Evolutionary conservation across 225 moss, liverwort and hornwort species (phyloP), one percentile per base, ranked within the genome.

Genomic region (Straminergon stramineum): DNA sequence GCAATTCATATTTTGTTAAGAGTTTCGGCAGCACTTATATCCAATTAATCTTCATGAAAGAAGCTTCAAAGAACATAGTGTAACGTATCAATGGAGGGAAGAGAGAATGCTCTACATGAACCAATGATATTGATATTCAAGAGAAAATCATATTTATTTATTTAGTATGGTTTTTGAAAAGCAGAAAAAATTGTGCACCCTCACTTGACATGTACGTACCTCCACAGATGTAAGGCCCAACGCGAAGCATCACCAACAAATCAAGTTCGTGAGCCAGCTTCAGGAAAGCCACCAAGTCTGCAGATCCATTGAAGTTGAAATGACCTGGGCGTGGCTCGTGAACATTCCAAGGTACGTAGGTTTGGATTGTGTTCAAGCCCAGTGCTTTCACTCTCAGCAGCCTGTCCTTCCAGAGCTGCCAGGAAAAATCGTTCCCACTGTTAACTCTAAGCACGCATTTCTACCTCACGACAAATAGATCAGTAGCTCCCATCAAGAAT

Each of bases 401-500:
- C 76, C 98, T 95, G 90, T 98, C 98, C 83, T 90, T 93, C 98
- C 98, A 98, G n/a, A 96, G 95, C 98, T 98, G 96, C 88, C 35
- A 90, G 55, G 11, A 48, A 48, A 77, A 39, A 45, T 62, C 5
- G 26, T 48, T 48, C 53, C 75, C 80, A 89, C 85, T 62, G 78
- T 89, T 41, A 89, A 78, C 48, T 69, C 7, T 83, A 78, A 88
- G 70, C 31, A 83, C 69, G 45, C 69, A 85, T 24, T 63, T 63
- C 32, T 55, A 85, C 9, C 82, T 75, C 75, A 53, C 26, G 32
- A 66, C 41, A 31, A 70, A 16, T 35, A 26, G 13, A 19, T 34
- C 69, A 31, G 20, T 9, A 21, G 23, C 6, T 63, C 45, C 19
- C 63, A 74, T 66, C 58, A 28, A 74, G 55, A 86, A 45, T n/a